These are phyloP conservation scores for Spergularia marina DNA, from an alignment of 148 eudicot species.

Conservation along the genomic window DNA sequence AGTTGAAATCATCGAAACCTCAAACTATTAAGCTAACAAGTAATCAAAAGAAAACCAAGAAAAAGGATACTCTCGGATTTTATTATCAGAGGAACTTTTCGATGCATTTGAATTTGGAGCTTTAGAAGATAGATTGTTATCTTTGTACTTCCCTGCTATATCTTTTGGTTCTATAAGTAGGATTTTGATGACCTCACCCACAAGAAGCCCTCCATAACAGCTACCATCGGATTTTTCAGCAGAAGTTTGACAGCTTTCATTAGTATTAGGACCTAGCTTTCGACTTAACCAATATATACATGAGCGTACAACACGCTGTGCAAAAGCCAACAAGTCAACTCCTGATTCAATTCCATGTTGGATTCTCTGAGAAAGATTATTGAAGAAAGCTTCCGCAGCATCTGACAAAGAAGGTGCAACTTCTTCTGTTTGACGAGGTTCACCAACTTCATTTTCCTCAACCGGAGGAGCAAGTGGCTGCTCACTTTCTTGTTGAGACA, in stretches of 20 bases:
- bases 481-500: conserved; percentile 37
- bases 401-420: conserved; percentile 35
- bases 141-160: conserved; percentile 45
- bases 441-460: conserved; percentile 17
- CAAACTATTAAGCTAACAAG: background rate
- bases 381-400: conserved; percentile 60
- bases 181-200: conserved; percentile 41
- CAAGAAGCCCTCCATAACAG: conserved; percentile 34
- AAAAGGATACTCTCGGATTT: conserved; percentile 88
- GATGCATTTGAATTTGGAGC: conserved; percentile 19
- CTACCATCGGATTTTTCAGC: conserved; percentile 36
- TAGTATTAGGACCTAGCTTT: conserved; percentile 30
- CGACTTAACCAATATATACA: conserved; percentile 57
- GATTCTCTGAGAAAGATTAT: conserved; percentile 58
- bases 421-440: conserved; percentile 31
- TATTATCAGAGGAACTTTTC: conserved; percentile 30
- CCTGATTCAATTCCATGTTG: conserved; percentile 69
- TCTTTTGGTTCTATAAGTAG: conserved; percentile 66
- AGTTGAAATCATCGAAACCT: conserved; percentile 12
- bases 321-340: conserved; percentile 67
- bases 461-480: conserved; percentile 30
- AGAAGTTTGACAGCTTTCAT: conserved; percentile 32
- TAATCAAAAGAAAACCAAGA: conserved; percentile 21
- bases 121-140: conserved; percentile 22
- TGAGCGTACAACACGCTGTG: conserved; percentile 59